Base-by-base conservation (phyloP, 305 asterid genomes). In the Andrographis paniculata region DNA sequence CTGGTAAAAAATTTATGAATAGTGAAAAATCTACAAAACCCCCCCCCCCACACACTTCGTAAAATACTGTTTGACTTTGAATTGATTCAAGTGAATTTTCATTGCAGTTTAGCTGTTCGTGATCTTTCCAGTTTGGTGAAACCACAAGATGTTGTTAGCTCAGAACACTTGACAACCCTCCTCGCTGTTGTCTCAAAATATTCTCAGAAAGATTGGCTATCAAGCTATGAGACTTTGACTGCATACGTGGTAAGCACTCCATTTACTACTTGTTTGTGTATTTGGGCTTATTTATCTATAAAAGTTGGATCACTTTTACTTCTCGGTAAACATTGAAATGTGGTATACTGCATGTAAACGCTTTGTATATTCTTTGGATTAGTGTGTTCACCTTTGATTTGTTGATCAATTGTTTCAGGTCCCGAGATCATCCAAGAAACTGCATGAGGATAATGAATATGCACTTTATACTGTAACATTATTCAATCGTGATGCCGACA, bases 371-470 rank as follows among this genome's bases (percentile, higher is more conserved):
- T 3, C 44, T 52, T 42, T 58, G 48, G 14, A 42, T 52, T 43
- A 40, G 49, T 49, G 46, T 55, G 50, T 60, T 42, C 47, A 58
- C 54, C 22, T 46, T 64, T 33, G 11, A 13, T 7, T 55, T 74
- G 52, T 53, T 57, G 63, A 64, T 64, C 64, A 59, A 59, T 60
- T 71, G 68, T 62, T 69, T 59, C 63, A 91, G 98, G 98, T 86
- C 64, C 98, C 98, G 66, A 80, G 96, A 78, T 86, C 96, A 64
- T 82, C 96, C 62, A 82, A 86, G 86, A 76, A 78, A 70, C 93
- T 91, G 45, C 78, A 73, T 30, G 98, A 91, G 74, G 96, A 91
- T 75, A 91, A 75, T 59, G 98, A 91, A 59, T 86, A 91, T 73
- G 92, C 94, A 40, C 81, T 91, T 11, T 83, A 76, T 69, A 73